Evolutionary conservation across 768 basidiomycete genomes (phyloP).

Genomic region (Hericium erinaceus): DNA sequence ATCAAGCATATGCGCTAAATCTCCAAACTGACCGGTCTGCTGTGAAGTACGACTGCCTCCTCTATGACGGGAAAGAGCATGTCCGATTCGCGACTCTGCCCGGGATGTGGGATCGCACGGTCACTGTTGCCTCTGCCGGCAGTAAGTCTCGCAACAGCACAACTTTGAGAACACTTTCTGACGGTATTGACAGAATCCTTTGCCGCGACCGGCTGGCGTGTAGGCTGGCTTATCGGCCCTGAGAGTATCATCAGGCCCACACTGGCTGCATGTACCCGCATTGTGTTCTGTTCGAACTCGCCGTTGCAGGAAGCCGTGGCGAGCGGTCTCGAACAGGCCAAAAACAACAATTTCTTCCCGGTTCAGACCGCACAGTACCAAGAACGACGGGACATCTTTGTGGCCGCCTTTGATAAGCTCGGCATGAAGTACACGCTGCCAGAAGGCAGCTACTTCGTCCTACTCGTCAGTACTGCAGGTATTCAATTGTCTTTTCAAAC

Average conservation of each 20-base stretch:
- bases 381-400: conserved; percentile 69
- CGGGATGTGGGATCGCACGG: conserved; percentile 97
- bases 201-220: conserved; percentile 94
- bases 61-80: conserved; percentile 84
- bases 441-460: conserved; percentile 85
- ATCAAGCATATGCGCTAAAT: background rate
- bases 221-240: conserved; percentile 94
- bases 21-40: background rate
- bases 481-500: background rate
- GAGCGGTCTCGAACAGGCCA: conserved; percentile 75
- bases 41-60: conserved; percentile 84
- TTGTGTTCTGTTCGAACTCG: conserved; percentile 92
- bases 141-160: conserved; percentile 37
- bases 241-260: conserved; percentile 74
- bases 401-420: conserved; percentile 69
- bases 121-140: conserved; percentile 93
- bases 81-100: conserved; percentile 89
- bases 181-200: conserved; percentile 62
- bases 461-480: conserved; percentile 47
- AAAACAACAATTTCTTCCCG: conserved; percentile 65
- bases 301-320: conserved; percentile 94
- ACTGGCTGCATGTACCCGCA: conserved; percentile 84
- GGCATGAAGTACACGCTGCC: conserved; percentile 84
- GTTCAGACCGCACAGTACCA: conserved; percentile 68
- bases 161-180: background rate